These are phyloP conservation scores for Penicillium diatomitis DNA, from an alignment of 495 filamentous ascomycete species.

Conservation along the genomic window DNA sequence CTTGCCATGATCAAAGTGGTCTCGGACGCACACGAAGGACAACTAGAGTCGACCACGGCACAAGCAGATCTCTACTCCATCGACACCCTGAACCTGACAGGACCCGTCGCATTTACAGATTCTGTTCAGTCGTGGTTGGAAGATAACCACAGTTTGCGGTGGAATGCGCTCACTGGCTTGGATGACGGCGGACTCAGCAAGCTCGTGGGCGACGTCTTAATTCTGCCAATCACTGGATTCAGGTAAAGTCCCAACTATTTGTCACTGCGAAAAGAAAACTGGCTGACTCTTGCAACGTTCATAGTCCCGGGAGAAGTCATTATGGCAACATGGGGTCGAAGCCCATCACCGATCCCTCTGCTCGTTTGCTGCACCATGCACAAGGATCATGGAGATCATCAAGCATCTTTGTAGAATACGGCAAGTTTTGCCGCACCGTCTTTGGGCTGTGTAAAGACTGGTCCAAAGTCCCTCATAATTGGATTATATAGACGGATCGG, in stretches of 20 bases:
- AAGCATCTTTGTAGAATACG: not conserved
- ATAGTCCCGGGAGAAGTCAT: not conserved
- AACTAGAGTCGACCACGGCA: not conserved
- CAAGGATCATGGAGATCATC: not conserved
- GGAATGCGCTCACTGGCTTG: not conserved
- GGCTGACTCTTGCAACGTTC: not conserved
- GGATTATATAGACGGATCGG: not conserved
- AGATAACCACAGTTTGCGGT: not conserved
- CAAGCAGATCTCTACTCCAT: not conserved
- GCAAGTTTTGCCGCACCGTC: not conserved
- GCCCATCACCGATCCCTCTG: not conserved
- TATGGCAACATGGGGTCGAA: conserved; percentile 1
- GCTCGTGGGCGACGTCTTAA: not conserved
- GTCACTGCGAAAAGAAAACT: not conserved
- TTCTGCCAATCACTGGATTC: not conserved
- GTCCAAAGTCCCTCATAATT: conserved; percentile 2
- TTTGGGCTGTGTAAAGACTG: not conserved
- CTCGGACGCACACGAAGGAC: not conserved
- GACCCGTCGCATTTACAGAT: not conserved
- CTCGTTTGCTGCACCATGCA: not conserved
- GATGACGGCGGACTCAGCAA: not conserved
- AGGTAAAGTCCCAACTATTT: not conserved
- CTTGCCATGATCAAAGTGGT: not conserved
- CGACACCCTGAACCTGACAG: not conserved
- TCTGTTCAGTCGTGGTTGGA: not conserved